Conservation (phyloP, 441 rosid genomes). For the Syzygium syzygioides region DNA sequence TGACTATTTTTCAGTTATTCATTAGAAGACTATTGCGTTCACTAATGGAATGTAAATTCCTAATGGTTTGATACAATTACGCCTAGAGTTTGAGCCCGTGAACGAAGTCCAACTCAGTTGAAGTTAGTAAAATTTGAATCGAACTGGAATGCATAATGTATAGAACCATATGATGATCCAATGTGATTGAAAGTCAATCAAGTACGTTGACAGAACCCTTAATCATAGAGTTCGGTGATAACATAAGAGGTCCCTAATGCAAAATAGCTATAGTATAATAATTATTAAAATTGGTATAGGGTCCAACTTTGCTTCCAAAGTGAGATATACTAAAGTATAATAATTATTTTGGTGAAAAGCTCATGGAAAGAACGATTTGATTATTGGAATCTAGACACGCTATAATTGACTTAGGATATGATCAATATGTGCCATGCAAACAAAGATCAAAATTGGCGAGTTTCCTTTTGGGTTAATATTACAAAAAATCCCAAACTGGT, state of each 20-base stretch:
- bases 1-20: not conserved
- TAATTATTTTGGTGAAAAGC: not conserved
- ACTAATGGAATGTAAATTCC: not conserved
- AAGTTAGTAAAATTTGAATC: not conserved
- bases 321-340: not conserved
- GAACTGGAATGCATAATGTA: not conserved
- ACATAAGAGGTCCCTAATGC: not conserved
- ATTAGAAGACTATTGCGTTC: accelerated
- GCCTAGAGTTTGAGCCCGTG: accelerated
- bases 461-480: not conserved
- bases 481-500: too few species aligned
- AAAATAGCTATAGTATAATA: not conserved
- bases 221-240: not conserved
- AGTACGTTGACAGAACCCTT: not conserved
- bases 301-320: not conserved
- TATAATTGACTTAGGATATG: not conserved
- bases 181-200: not conserved
- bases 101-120: not conserved
- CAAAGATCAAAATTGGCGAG: not conserved
- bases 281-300: not conserved
- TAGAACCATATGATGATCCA: not conserved
- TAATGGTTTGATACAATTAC: not conserved
- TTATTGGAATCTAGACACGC: not conserved
- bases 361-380: not conserved
- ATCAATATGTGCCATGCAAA: not conserved